Evolutionary conservation across 1,284 basidiomycete species (phyloP), one percentile per base, ranked within the genome.

Genomic region (Ganoderma sinense): DNA sequence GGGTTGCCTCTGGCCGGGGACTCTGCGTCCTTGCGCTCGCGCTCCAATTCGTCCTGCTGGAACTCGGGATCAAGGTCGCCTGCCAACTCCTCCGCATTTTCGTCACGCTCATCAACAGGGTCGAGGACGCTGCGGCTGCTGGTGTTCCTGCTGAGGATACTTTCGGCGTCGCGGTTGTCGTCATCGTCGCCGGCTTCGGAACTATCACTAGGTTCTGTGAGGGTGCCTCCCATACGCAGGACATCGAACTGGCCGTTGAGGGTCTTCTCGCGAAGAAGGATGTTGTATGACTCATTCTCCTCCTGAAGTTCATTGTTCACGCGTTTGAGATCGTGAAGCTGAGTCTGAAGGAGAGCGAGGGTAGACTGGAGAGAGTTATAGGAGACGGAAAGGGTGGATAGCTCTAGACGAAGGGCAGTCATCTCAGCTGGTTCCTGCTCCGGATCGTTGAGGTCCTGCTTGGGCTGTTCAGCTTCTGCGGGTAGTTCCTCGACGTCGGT

Each of bases 281-380:
- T 94, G 86, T 97, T 96, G 83, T 96, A 98, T 62, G 94, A 94
- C 81, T 97, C 96, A 80, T 97, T 98, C 77, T 98, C 96, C 79
- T 98, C 96, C 79, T 95, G 93, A 53, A 95, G 78, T 71, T 92
- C 90, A 74, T 91, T 87, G 77, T 95, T 95, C 73, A 95, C 93
- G 67, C 94, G 84, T 79, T 94, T 92, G 64, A 95, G 80, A 74
- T 95, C 93, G 43, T 90, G 84, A 4, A 95, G 85, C 75, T 95
- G 93, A 1, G 88, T 88, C 79, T 94, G 93, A 55, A 95, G 83
- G 51, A 94, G 87, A 45, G 89, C 83, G 16, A 94, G 84, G 40
- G 93, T 95, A 69, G 87, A 93, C 76, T 95, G 94, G 23, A 95
- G 80, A 23, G 93, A 95, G 1, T 88, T 81, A 78, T 95, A 90